Percentiles rank a stretch among this genome's conserved stretches.
Evolutionary conservation across 495 filamentous ascomycete species (phyloP).

Genomic region (Penicillium crystallinum): DNA sequence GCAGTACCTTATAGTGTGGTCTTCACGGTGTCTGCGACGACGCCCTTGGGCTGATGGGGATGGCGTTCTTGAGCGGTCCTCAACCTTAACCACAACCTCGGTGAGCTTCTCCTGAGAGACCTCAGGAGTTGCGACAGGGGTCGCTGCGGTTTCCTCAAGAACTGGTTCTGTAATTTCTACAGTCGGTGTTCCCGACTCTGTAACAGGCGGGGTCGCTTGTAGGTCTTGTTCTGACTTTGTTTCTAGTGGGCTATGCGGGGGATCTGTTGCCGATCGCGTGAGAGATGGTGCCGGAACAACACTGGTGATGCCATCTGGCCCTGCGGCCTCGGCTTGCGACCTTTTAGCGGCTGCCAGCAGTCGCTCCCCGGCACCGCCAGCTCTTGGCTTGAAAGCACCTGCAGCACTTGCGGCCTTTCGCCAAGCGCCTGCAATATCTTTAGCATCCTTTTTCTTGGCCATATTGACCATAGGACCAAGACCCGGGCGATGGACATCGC

Average conservation of each 20-base stretch:
- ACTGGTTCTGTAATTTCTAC: constrained; percentile 36
- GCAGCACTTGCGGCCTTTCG: constrained; percentile 81
- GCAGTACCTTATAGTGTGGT: constrained; percentile 75
- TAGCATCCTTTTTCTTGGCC: constrained; percentile 72
- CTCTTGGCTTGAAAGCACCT: constrained; percentile 76
- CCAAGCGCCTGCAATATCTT: constrained; percentile 70
- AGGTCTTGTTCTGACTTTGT: constrained; percentile 14
- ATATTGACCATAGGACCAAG: constrained; percentile 93
- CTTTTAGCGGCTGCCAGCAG: constrained; percentile 50
- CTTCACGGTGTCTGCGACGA: constrained; percentile 58
- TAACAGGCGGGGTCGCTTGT: neutral
- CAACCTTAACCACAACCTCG: constrained; percentile 17
- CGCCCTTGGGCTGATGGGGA: constrained; percentile 42
- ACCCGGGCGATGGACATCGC: constrained; percentile 58
- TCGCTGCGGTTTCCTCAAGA: constrained; percentile 19
- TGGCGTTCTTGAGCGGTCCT: constrained; percentile 30
- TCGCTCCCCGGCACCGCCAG: constrained; percentile 74
- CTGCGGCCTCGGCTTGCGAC: constrained; percentile 50
- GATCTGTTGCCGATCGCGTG: constrained; percentile 28
- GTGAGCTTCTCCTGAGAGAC: constrained; percentile 31
- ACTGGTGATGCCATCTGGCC: constrained; percentile 80
- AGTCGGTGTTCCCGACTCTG: constrained; percentile 28
- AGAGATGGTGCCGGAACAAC: constrained; percentile 74
- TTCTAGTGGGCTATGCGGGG: constrained; percentile 16
- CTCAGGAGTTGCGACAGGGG: constrained; percentile 31